These are phyloP conservation scores for Zymoseptoria brevis DNA, from an alignment of 2,329 filamentous ascomycete genomes.

Conservation along the genomic window DNA sequence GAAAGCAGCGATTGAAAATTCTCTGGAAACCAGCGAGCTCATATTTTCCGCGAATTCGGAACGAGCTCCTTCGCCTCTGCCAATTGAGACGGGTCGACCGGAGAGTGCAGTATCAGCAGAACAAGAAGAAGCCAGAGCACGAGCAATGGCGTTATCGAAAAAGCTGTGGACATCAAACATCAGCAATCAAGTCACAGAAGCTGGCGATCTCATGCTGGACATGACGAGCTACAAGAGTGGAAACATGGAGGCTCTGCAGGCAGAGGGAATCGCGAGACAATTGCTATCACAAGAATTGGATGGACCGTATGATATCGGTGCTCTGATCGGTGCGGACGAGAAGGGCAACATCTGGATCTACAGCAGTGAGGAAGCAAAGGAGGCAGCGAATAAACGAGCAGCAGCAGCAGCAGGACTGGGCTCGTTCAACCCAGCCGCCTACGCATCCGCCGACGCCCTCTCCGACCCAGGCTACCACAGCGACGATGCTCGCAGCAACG, in stretches of 20 bases:
- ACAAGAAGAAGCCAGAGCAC: constrained; percentile 66
- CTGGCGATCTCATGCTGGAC: constrained; percentile 91
- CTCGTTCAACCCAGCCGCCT: constrained; percentile 43
- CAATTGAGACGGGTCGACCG: constrained; percentile 42
- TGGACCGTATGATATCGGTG: constrained; percentile 91
- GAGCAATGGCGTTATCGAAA: constrained; percentile 76
- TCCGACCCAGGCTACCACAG: constrained; percentile 95
- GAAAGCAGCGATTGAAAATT: constrained; percentile 31
- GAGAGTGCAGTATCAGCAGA: constrained; percentile 69
- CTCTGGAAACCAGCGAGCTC: constrained; percentile 24
- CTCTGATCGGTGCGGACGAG: constrained; percentile 89
- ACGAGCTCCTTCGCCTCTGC: constrained; percentile 17
- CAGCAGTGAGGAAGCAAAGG: constrained; percentile 92
- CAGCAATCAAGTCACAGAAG: constrained; percentile 82
- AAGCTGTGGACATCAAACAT: constrained; percentile 88
- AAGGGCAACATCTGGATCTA: constrained; percentile 99
- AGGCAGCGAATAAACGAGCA: constrained; percentile 65
- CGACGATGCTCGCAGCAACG: constrained; percentile 61
- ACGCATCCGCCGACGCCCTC: constrained; percentile 65
- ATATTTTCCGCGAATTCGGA: constrained; percentile 11
- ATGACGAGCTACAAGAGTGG: constrained; percentile 96
- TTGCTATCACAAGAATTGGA: constrained; percentile 88
- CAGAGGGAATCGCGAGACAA: constrained; percentile 87
- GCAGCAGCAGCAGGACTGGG: constrained; percentile 33
- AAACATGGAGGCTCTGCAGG: constrained; percentile 83